Conservation (phyloP, 805 yeast genomes). For the Blastobotrys robertii region DNA sequence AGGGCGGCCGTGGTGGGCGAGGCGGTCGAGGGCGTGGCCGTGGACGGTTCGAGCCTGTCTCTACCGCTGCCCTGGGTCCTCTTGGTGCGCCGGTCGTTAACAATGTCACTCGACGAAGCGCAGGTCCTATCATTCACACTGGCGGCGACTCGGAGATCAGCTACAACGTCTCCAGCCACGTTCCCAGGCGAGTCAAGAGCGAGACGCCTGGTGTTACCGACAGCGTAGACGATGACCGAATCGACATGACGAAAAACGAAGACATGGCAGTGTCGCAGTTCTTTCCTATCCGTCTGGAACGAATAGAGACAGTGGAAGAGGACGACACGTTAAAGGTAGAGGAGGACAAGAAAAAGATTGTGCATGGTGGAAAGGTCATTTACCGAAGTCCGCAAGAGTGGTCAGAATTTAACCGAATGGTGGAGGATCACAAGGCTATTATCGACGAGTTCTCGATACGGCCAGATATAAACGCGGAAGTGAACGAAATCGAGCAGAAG, state of each 20-base stretch:
- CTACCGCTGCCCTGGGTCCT: conserved; percentile 28
- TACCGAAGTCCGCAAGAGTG: conserved; percentile 7
- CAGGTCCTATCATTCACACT: no score
- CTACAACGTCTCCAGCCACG: not conserved
- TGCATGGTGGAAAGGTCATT: not conserved
- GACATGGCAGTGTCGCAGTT: conserved; percentile 9
- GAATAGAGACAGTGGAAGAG: conserved; percentile 8
- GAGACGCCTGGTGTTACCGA: conserved; percentile 12
- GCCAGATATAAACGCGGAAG: conserved; percentile 4
- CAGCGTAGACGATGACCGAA: conserved; percentile 6
- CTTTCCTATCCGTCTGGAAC: conserved; percentile 20
- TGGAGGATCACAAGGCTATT: conserved; percentile 11
- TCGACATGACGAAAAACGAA: conserved; percentile 14
- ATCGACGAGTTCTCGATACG: conserved; percentile 12
- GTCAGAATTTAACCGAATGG: conserved; percentile 9
- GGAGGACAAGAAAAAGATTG: conserved; percentile 3
- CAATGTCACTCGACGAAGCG: no score
- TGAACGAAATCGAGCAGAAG: conserved; percentile 19
- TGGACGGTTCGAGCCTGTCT: conserved; percentile 17
- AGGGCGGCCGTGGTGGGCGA: conserved; percentile 7
- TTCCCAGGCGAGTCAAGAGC: conserved; percentile 10
- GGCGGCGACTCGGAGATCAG: not conserved
- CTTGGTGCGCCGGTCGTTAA: conserved; percentile 22
- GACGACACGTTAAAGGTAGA: conserved; percentile 1
- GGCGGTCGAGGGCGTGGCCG: conserved; percentile 16